Percentiles rank a stretch among this genome's conserved stretches.
phyloP scores from a whole-genome alignment of 164 flowering plant genomes.

The Brasenia schreberi region DNA sequence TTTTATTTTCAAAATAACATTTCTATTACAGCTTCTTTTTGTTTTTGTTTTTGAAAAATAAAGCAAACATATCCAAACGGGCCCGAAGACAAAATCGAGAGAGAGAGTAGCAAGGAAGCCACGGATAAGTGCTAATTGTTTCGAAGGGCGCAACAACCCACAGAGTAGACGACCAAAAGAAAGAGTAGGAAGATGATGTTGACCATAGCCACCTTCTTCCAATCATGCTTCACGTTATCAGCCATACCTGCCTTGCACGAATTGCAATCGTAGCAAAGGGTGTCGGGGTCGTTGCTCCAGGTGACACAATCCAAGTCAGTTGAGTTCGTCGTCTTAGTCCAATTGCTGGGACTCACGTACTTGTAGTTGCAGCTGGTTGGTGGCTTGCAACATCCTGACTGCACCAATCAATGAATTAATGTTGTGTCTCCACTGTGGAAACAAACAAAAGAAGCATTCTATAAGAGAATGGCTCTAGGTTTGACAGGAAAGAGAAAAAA shows the following conservation, averaged over 20 bases:
- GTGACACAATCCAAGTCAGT: slow-evolving; percentile 33
- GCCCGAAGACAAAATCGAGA: too few species aligned
- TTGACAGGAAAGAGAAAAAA: too few species aligned
- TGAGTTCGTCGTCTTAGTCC: slow-evolving; percentile 17
- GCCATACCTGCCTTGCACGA: slow-evolving; percentile 32
- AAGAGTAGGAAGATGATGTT: slow-evolving; percentile 17
- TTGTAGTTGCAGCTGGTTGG: slow-evolving; percentile 32
- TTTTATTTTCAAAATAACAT: too few species aligned
- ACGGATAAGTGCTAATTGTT: slow-evolving; percentile 7
- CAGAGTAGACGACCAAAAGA: slow-evolving; percentile 22
- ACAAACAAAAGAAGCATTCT: too few species aligned
- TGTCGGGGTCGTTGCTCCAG: slow-evolving; percentile 31
- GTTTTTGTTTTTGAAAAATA: too few species aligned
- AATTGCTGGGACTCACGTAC: slow-evolving; percentile 24
- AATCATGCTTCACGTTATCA: slow-evolving; percentile 21
- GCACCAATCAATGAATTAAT: slow-evolving; percentile 2
- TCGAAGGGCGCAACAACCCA: slow-evolving; percentile 30
- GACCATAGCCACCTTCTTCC: slow-evolving; percentile 24
- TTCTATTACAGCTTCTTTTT: too few species aligned
- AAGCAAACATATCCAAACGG: too few species aligned
- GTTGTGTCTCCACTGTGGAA: too few species aligned
- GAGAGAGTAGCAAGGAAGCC: too few species aligned
- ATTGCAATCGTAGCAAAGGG: slow-evolving; percentile 34
- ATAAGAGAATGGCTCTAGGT: too few species aligned
- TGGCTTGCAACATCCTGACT: slow-evolving; percentile 87